Evolutionary conservation across 2,329 filamentous ascomycete genomes (phyloP), one percentile per base, ranked within the genome.

Genomic region (Sordariomycetes sp.): DNA sequence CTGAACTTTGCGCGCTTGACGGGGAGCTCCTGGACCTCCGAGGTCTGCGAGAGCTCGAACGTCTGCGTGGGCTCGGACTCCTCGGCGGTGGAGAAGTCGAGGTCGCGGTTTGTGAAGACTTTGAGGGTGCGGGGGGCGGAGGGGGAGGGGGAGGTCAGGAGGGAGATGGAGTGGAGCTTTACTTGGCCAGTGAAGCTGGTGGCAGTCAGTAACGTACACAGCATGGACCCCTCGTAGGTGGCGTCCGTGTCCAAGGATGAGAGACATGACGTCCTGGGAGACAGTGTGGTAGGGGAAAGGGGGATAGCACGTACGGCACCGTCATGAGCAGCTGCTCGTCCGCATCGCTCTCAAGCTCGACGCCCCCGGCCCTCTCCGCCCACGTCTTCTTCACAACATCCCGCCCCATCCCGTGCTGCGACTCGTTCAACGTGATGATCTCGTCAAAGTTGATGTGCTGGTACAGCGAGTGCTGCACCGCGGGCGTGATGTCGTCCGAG

Each of bases 311-410:
- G 63, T 73, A 95, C 87, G 94, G 94, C 42, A 97, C 80, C 61
- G 86, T 85, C 78, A 99, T 89, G 58, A 99, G 74, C n/a, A 99
- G 72, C 74, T 99, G 90, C 74, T 96, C 90, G 68, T 97, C 94
- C 0, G 86, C 84, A 67, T 95, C 89, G 66, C 90, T 96, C 65
- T 80, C 81, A 34, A 99, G 78, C 72, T 95, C 87, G 0, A 90
- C 89, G 64, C 82, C 74, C 2, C 78, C 69, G 17, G 82, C 70
- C 60, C 94, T 78, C 71, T 97, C 86, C 6, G 81, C 80, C 91
- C 91, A 99, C 58, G 90, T 89, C 77, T 99, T 99, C 72, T 90
- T 84, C 39, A 95, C 82, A 34, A 97, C 80, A 1, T 80, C 81
- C 62, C 81, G 80, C 20, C 91, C 94, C 0, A 84, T 80, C 59